phyloP scores from a whole-genome alignment of 805 yeast species.

The Cyberlindnera mycetangii region DNA sequence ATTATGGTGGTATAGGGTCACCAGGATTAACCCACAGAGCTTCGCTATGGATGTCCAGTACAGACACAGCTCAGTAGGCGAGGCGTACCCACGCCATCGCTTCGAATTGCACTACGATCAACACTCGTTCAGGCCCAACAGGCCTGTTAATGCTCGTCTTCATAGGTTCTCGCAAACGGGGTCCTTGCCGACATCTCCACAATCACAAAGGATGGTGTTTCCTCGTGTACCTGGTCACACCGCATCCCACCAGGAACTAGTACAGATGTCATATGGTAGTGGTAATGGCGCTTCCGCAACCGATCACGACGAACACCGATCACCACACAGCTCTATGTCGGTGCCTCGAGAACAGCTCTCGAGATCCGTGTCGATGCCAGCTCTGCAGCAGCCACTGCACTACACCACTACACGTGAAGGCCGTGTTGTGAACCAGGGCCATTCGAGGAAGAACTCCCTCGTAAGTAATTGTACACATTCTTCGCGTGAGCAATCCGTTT shows the following conservation, averaged over 20 bases:
- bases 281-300: neutral
- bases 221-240: neutral
- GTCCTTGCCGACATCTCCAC: neutral
- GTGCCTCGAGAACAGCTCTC: neutral
- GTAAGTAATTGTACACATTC: constrained; percentile 18
- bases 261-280: neutral
- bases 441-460: constrained; percentile 15
- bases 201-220: neutral
- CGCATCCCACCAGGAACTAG: neutral
- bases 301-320: neutral
- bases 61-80: constrained; percentile 15
- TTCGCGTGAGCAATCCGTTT: constrained; percentile 2
- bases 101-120: constrained; percentile 18
- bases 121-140: constrained; percentile 14
- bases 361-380: constrained; percentile 10
- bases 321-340: neutral
- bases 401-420: neutral
- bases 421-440: neutral
- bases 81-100: constrained; percentile 5
- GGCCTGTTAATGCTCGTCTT: constrained; percentile 17
- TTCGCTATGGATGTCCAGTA: constrained; percentile 9
- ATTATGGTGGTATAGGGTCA: too few relatives aligned
- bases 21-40: too few relatives aligned
- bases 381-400: neutral
- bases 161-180: constrained; percentile 3